A percentile compares a stretch with the other conserved stretches of the same genome.
These are phyloP conservation scores for Alisma plantagoaquatica DNA, from an alignment of 106 monocot genomes.

Conservation along the genomic window DNA sequence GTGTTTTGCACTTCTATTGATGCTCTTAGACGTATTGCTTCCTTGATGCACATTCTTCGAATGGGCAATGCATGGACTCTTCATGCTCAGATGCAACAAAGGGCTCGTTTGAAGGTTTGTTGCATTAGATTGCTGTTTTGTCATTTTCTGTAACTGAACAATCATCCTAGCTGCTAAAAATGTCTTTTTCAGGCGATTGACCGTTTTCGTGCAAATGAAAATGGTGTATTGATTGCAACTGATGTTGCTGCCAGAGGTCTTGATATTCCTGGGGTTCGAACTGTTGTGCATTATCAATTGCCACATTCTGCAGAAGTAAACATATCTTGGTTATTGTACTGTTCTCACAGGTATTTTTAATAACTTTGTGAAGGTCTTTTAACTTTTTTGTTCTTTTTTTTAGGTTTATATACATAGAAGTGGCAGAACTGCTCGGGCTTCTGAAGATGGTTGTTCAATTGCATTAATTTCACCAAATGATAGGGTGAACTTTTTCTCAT, in stretches of 20 bases:
- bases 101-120: constrained; percentile 97
- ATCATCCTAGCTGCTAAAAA: background rate
- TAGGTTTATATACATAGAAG: constrained; percentile 96
- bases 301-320: constrained; percentile 96
- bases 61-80: constrained; percentile 65
- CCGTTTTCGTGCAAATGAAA: constrained; percentile 73
- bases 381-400: constrained; percentile 1
- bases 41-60: constrained; percentile 52
- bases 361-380: background rate
- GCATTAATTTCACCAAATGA: constrained; percentile 73
- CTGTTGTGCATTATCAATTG: constrained; percentile 95
- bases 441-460: constrained; percentile 75
- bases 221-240: constrained; percentile 81
- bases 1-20: constrained; percentile 96
- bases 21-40: constrained; percentile 74
- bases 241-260: constrained; percentile 98
- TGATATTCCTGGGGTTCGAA: constrained; percentile 89
- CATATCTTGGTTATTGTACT: background rate
- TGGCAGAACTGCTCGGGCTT: constrained; percentile 85
- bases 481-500: constrained; percentile 66
- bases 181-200: constrained; percentile 71
- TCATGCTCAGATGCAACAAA: constrained; percentile 99
- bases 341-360: background rate
- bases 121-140: too few relatives aligned
- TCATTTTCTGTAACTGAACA: background rate